Evolutionary conservation across 1,139 yeast species (phyloP).

Genomic region (Lodderomyces orthopsilosis): DNA sequence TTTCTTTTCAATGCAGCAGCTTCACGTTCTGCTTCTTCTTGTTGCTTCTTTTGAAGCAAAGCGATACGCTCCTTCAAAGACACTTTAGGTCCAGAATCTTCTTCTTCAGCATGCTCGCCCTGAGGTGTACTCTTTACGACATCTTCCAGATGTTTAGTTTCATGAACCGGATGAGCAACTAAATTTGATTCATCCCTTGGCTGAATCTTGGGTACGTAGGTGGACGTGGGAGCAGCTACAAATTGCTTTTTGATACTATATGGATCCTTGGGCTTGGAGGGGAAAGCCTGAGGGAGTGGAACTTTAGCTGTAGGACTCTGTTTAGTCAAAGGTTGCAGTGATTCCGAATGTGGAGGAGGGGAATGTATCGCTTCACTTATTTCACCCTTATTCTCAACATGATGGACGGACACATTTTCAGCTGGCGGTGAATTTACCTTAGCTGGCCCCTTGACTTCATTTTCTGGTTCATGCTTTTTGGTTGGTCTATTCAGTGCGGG

Average conservation of each 20-base stretch:
- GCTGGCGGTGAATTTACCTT: conserved; percentile 5
- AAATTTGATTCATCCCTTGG: conserved; percentile 41
- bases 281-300: conserved; percentile 26
- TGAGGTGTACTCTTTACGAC: conserved; percentile 24
- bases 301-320: conserved; percentile 6
- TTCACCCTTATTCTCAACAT: conserved; percentile 8
- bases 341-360: not conserved
- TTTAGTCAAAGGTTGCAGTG: not conserved
- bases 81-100: conserved; percentile 64
- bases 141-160: conserved; percentile 18
- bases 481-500: conserved; percentile 15
- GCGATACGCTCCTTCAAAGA: conserved; percentile 74
- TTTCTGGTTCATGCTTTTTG: conserved; percentile 7
- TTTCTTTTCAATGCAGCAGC: conserved; percentile 59
- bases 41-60: conserved; percentile 75
- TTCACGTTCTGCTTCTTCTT: conserved; percentile 74
- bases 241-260: conserved; percentile 45
- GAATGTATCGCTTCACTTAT: conserved; percentile 9
- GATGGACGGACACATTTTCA: conserved; percentile 1
- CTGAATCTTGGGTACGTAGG: conserved; percentile 43
- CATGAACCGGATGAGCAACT: conserved; percentile 30
- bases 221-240: conserved; percentile 40
- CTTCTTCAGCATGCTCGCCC: conserved; percentile 21
- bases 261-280: conserved; percentile 36
- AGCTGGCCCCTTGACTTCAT: not conserved